phyloP scores from a whole-genome alignment of 73 alveolate genomes.

The Durusdinium trenchii region DNA sequence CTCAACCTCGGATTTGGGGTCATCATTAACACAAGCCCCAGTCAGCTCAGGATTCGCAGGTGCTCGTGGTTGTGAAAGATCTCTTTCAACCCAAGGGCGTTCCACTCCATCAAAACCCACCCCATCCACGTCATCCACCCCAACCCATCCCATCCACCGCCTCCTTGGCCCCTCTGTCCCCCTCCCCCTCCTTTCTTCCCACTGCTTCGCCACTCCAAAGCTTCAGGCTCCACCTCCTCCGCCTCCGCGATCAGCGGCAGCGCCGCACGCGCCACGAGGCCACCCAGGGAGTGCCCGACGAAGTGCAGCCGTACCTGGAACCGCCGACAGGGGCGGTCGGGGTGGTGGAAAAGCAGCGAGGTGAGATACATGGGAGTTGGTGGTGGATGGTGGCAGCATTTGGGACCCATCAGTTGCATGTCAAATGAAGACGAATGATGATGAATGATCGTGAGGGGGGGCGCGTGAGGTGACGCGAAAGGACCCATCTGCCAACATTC shows the following conservation, averaged over 20 bases:
- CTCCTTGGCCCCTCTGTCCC: too few species aligned
- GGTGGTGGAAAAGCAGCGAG: too few species aligned
- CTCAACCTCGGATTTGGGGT: too few species aligned
- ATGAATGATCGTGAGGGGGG: not conserved
- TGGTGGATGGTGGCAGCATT: too few species aligned
- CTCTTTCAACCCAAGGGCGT: not conserved
- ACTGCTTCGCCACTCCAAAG: not conserved
- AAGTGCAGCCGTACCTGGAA: conserved; percentile 19
- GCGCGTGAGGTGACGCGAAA: not conserved
- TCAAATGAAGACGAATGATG: not conserved
- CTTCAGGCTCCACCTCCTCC: not conserved
- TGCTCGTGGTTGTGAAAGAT: too few species aligned
- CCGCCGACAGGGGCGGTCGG: too few species aligned
- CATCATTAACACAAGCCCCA: too few species aligned
- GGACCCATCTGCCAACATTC: not conserved
- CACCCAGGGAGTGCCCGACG: conserved; percentile 65
- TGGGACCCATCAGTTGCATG: not conserved
- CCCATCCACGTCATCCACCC: too few species aligned
- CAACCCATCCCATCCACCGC: too few species aligned
- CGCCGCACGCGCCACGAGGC: conserved; percentile 24
- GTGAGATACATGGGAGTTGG: too few species aligned
- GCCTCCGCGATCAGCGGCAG: conserved; percentile 12
- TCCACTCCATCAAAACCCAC: not conserved
- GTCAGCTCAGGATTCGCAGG: too few species aligned
- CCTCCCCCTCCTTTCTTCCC: too few species aligned